Conservation (phyloP, 1,284 basidiomycete genomes). For the Ceratobasidium sp. region DNA sequence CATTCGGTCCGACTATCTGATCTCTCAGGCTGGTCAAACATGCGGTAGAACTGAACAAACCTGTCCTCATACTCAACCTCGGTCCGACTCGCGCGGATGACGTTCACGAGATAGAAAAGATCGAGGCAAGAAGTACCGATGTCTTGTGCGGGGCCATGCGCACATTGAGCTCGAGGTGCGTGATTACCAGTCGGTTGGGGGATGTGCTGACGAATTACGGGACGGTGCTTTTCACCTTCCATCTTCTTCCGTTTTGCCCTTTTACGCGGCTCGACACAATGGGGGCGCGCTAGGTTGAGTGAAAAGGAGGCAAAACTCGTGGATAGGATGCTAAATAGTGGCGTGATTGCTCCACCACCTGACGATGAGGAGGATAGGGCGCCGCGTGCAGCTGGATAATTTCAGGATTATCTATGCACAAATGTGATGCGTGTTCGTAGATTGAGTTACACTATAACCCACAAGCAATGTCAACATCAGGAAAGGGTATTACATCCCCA, state of each 20-base stretch:
- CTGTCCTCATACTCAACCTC: slow-evolving; percentile 83
- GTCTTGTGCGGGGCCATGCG: slow-evolving; percentile 71
- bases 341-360: slow-evolving; percentile 66
- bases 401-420: not conserved
- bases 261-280: slow-evolving; percentile 54
- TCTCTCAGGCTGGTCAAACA: slow-evolving; percentile 73
- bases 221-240: slow-evolving; percentile 54
- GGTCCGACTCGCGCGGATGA: slow-evolving; percentile 88
- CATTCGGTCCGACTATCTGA: not conserved
- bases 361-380: slow-evolving; percentile 58
- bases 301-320: slow-evolving; percentile 60
- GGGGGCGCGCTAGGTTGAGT: slow-evolving; percentile 56
- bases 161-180: slow-evolving; percentile 50
- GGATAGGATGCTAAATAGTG: slow-evolving; percentile 66
- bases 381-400: slow-evolving; percentile 18
- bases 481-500: not conserved
- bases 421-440: not conserved
- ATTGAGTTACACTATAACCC: not conserved
- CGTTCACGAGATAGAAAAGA: slow-evolving; percentile 78
- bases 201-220: not conserved
- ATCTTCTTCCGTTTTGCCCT: slow-evolving; percentile 69
- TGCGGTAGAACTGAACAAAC: slow-evolving; percentile 80
- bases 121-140: slow-evolving; percentile 77
- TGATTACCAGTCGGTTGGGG: slow-evolving; percentile 8
- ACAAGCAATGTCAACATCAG: not conserved